These are phyloP conservation scores for Fusarium sp. DNA, from an alignment of 2,329 filamentous ascomycete species.

Conservation along the genomic window DNA sequence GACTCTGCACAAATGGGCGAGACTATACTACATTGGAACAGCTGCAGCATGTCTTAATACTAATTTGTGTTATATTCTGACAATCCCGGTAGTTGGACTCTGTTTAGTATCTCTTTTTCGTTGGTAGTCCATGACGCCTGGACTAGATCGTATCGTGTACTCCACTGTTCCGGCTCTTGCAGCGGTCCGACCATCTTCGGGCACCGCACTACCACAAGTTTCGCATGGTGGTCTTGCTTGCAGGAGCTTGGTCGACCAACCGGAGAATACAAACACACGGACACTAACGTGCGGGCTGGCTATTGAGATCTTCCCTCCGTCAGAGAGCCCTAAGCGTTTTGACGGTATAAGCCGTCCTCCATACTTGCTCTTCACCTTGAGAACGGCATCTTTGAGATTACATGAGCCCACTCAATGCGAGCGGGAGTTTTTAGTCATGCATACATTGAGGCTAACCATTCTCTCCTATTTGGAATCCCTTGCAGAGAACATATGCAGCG, in stretches of 20 bases:
- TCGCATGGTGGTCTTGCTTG: background rate
- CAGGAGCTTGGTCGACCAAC: constrained; percentile 3
- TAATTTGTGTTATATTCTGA: background rate
- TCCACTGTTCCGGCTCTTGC: background rate
- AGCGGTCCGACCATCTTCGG: constrained; percentile 15
- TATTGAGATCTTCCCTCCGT: constrained; percentile 43
- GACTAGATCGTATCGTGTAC: background rate
- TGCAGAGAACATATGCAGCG: constrained; percentile 1
- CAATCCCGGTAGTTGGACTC: background rate
- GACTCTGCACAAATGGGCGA: constrained; percentile 1
- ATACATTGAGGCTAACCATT: background rate
- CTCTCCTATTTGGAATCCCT: constrained; percentile 11
- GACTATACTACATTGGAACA: background rate
- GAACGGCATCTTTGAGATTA: background rate
- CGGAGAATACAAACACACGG: constrained; percentile 31
- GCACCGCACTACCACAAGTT: background rate
- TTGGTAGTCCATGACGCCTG: background rate
- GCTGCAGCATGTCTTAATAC: background rate
- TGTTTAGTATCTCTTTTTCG: background rate
- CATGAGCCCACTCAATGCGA: background rate
- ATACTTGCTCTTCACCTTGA: too few relatives aligned
- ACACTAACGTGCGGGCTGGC: constrained; percentile 22
- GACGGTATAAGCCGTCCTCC: background rate
- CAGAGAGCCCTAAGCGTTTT: constrained; percentile 6
- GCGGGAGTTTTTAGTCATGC: background rate